Base-by-base conservation (phyloP, 208 protist genomes). In the Strigomonas culicis region DNA sequence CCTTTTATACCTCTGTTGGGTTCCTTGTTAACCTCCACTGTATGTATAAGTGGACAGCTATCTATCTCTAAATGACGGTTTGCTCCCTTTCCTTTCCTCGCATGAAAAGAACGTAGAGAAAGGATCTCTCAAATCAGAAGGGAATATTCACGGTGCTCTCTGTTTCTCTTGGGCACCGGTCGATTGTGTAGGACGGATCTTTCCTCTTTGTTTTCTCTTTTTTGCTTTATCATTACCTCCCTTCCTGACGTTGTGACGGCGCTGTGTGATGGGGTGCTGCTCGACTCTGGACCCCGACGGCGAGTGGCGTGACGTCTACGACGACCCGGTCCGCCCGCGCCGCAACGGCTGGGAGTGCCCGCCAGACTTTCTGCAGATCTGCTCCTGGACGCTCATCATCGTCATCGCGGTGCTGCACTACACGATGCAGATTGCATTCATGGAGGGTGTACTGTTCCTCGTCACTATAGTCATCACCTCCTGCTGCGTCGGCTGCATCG, bases 261-360 rank as follows among this genome's bases (percentile, higher is more conserved):
- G 52, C 39, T 70, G 53, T 49, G 53, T 66, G 2, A 71, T 74
- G 46, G 31, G 66, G 30, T 86, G 66, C 61, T 86, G 80, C 59
- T 57, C 46, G 0, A 32, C 63, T 47, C 60, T 60, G 34, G 74
- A 60, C 51, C 47, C 53, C 34, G 75, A 88, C 47, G 89, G 86
- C 7, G 75, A 87, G 65, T 95, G 85, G 84, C 67, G 63, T 36
- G 85, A 92, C 68, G 74, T 95, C 28, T 92, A 90, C 56, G 85
- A 79, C 32, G 83, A 92, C 55, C 85, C 85, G 1, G 89, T 95
- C 1, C 67, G 83, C n/a, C 89, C 89, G 7, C 85, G 89, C 19
- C 75, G 80, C 43, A 84, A 75, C 13, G 89, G 85, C 32, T 95
- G 86, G 65, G 78, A 90, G 59, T 84, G 73, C 56, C 89, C 88